Base-by-base conservation (phyloP, 768 basidiomycete genomes). In the Mycena albidolilacea region DNA sequence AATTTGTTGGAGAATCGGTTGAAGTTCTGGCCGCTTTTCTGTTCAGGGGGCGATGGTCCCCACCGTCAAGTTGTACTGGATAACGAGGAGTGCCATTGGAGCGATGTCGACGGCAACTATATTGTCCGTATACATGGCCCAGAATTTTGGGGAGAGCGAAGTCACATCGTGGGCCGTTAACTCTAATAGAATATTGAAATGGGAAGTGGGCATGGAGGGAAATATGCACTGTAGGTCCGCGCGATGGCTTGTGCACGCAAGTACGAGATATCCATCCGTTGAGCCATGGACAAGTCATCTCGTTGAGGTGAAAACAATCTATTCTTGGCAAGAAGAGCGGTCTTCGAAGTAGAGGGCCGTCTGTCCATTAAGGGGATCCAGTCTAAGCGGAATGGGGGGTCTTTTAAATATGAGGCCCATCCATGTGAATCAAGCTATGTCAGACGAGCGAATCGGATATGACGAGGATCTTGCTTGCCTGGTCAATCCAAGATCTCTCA, bases 11-110 rank as follows among this genome's bases (percentile, higher is more conserved):
- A 84, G 70, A 3, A 82, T 73, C 6, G 78, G 76, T 37, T 67
- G 66, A 9, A 84, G 75, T 44, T 83, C 81, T 0, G 78, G 79
- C 21, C 70, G 39, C 46, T 65, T 52, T 35, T 48, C 64, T 9
- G 70, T 64, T 30, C 64, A 71, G 10, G 64, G 62, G 21, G 62
- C 80, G 41, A 84, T 71, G 0, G 82, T 84, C 11, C 84, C 84
- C 7, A 77, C 79, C 11, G 73, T 76, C 19, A 84, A 75, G 58
- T 84, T 84, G 67, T 79, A 79, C 50, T 84, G 84, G 11, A 84
- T 79, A 7, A 80, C 80, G 30, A 82, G 71, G 10, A 84, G 76
- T 75, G 6, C 80, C 15, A 71, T 77, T 3, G 80, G 74, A 3
- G 79, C 81, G 12, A 76, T 79, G 73, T 83, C 84, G 23, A 79